Conservation (phyloP, 768 basidiomycete genomes). For the Leccinum aurantiacum region DNA sequence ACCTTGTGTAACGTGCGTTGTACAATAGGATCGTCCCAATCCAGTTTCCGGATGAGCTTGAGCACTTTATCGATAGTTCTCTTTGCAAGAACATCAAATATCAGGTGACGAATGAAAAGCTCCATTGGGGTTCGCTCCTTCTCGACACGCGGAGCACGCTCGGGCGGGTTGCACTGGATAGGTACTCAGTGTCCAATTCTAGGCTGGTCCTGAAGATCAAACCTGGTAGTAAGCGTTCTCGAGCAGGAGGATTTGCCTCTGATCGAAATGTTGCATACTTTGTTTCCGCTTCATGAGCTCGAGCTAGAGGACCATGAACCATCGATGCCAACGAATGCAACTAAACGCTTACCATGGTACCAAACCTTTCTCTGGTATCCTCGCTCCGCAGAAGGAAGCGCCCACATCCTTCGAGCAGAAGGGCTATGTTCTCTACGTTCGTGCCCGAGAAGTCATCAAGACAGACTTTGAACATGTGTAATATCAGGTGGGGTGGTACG, state of each 20-base stretch:
- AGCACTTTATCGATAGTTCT: slow-evolving; percentile 96
- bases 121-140: slow-evolving; percentile 86
- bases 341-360: slow-evolving; percentile 67
- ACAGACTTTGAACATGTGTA: slow-evolving; percentile 97
- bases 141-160: slow-evolving; percentile 80
- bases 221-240: slow-evolving; percentile 99
- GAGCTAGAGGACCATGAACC: slow-evolving; percentile 52
- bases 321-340: not conserved
- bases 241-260: slow-evolving; percentile 81
- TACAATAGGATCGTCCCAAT: slow-evolving; percentile 82
- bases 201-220: slow-evolving; percentile 1
- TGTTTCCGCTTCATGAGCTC: slow-evolving; percentile 96
- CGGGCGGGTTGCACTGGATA: slow-evolving; percentile 90
- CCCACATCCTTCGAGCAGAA: slow-evolving; percentile 91
- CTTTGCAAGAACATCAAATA: slow-evolving; percentile 90
- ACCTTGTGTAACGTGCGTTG: slow-evolving; percentile 74
- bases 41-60: slow-evolving; percentile 87
- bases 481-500: slow-evolving; percentile 85
- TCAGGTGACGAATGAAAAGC: slow-evolving; percentile 92
- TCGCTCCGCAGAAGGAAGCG: slow-evolving; percentile 87
- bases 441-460: slow-evolving; percentile 91
- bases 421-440: slow-evolving; percentile 91
- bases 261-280: slow-evolving; percentile 89
- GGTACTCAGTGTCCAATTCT: slow-evolving; percentile 13
- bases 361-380: slow-evolving; percentile 82